These are phyloP conservation scores for Coemansia sp. DNA, from an alignment of 192 early-diverging fungal genomes.

Conservation along the genomic window DNA sequence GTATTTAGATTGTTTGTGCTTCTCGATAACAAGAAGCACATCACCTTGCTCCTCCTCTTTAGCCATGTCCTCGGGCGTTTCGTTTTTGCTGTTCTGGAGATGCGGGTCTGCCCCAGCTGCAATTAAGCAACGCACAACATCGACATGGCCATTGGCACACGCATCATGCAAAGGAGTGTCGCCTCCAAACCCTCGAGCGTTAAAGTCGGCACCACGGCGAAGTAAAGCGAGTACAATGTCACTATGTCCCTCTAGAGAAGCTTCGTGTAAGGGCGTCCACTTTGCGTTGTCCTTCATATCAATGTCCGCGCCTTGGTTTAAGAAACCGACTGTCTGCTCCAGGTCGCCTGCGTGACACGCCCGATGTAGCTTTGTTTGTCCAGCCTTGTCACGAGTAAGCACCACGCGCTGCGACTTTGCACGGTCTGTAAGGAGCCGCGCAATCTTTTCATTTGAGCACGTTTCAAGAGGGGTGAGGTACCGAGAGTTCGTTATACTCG, in stretches of 20 bases:
- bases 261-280: constrained; percentile 70
- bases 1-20: constrained; percentile 5
- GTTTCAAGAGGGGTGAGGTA: constrained; percentile 47
- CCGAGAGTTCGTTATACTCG: constrained; percentile 30
- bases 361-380: constrained; percentile 66
- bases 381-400: constrained; percentile 56
- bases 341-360: constrained; percentile 60
- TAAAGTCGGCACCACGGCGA: constrained; percentile 62
- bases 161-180: constrained; percentile 70
- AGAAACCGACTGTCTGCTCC: constrained; percentile 47
- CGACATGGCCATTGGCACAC: constrained; percentile 56
- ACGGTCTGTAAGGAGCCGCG: constrained; percentile 38
- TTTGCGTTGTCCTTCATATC: constrained; percentile 65
- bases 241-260: constrained; percentile 59
- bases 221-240: constrained; percentile 36
- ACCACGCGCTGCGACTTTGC: constrained; percentile 37
- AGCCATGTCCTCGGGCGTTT: constrained; percentile 58
- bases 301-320: constrained; percentile 66
- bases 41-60: constrained; percentile 52
- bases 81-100: constrained; percentile 44
- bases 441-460: constrained; percentile 43
- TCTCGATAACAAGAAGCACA: constrained; percentile 27
- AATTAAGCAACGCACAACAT: constrained; percentile 37
- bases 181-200: constrained; percentile 59
- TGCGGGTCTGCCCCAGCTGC: constrained; percentile 37